Evolutionary conservation across 2,329 filamentous ascomycete genomes (phyloP), one percentile per base, ranked within the genome.

Genomic region (Fusarium miscanthi): DNA sequence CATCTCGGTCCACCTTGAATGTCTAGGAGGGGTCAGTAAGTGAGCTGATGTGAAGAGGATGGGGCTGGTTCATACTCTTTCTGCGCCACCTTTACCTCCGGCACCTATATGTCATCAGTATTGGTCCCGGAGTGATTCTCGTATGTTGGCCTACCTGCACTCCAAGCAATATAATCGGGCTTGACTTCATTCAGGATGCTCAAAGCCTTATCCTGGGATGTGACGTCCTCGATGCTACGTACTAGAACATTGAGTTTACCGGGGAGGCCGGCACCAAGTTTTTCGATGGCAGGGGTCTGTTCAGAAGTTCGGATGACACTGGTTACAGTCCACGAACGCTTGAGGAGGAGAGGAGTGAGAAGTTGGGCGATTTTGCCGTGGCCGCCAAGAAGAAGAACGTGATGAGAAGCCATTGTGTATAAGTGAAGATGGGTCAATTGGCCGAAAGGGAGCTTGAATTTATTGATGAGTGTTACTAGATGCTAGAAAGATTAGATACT

Each of bases 291-390:
- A 7, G 84, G 78, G 46, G 88, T 86, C 74, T 96, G 93, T 1
- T 90, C 89, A n/a, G 89, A 84, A 71, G 90, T 88, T 76, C 94
- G 92, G 80, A 97, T 91, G 68, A 96, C 85, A 79, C 91, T 93
- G 66, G 92, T 94, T 59, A 97, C 92, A 73, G 89, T 89, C 92
- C 93, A 95, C 38, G 89, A 89, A 73, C 91, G 89, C 56, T 90
- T 86, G 45, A 96, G 89, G 12, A 97, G 89, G 66, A 95, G 87
- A 3, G 92, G 92, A 13, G 93, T 96, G 42, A 96, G 87, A 46
- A 91, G 83, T 65, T 93, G 89, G 73, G 93, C 89, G 66, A 96
- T 82, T 80, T 94, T 94, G 83, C 94, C 94, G 84, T 95, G 93
- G 77, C 93, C 94, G 77, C 93, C 93, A 70, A 96, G 88, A 73